Percentiles rank a stretch among this genome's conserved stretches.
These are phyloP conservation scores for Silybum marianum DNA, from an alignment of 129 eudicot species.

Conservation along the genomic window DNA sequence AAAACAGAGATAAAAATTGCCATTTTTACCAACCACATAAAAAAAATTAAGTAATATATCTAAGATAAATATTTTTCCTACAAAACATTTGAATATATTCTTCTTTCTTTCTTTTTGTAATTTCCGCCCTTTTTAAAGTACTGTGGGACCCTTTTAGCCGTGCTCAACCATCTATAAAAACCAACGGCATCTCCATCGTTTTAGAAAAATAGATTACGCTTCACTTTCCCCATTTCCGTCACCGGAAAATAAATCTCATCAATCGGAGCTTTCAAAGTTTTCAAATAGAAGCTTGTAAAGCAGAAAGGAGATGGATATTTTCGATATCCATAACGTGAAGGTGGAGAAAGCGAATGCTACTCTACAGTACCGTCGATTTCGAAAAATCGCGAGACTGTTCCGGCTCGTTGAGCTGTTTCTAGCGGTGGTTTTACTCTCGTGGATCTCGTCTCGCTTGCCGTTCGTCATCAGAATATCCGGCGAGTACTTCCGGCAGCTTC, in stretches of 20 bases:
- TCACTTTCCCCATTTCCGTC: conserved; percentile 16
- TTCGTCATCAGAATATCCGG: conserved; percentile 51
- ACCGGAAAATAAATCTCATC: conserved; percentile 18
- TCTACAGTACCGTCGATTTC: conserved; percentile 39
- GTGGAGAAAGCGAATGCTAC: conserved; percentile 48
- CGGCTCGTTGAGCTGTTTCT: conserved; percentile 55
- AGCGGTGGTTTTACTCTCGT: conserved; percentile 41
- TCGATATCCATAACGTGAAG: conserved; percentile 41
- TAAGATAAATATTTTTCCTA: background rate
- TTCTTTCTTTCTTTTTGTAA: background rate
- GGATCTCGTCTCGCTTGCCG: conserved; percentile 75
- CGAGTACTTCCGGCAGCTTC: conserved; percentile 51
- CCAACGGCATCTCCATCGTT: conserved; percentile 16
- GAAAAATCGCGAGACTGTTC: conserved; percentile 46
- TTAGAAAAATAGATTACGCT: background rate
- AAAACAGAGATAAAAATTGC: too few species aligned
- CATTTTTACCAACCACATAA: too few species aligned
- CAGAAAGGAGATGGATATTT: conserved; percentile 35
- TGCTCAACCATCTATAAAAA: conserved; percentile 35
- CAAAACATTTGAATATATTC: conserved; percentile 33
- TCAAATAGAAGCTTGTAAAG: background rate
- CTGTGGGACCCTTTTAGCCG: conserved; percentile 24
- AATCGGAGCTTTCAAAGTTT: background rate
- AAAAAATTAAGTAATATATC: too few species aligned
- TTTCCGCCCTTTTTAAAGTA: conserved; percentile 37